Evolutionary conservation across 208 protist genomes (phyloP).

Genomic region (Trypanosoma lewisi): DNA sequence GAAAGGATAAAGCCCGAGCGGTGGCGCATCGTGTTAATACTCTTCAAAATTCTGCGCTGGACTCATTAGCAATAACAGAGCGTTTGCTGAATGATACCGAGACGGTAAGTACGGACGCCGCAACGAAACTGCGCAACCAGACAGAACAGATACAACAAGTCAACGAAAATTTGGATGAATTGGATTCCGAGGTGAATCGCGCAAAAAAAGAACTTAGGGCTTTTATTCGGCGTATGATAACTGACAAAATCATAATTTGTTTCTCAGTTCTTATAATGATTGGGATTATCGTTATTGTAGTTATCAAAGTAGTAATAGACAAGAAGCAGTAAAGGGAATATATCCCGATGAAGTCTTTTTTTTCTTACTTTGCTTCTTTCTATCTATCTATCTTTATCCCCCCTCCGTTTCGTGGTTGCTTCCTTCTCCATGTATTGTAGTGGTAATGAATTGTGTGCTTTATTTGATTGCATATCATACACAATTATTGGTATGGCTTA

Average conservation of each 20-base stretch:
- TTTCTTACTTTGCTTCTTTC: not conserved
- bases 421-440: not conserved
- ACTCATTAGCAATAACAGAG: slow-evolving; percentile 62
- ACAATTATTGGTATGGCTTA: not conserved
- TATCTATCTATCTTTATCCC: not conserved
- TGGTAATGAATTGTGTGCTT: not conserved
- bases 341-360: not conserved
- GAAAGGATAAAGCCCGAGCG: slow-evolving; percentile 37
- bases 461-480: not conserved
- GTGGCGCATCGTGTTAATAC: slow-evolving; percentile 38
- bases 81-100: slow-evolving; percentile 72
- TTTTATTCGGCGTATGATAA: slow-evolving; percentile 80
- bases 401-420: not conserved
- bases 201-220: slow-evolving; percentile 47
- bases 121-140: slow-evolving; percentile 57
- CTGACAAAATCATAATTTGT: slow-evolving; percentile 85
- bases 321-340: slow-evolving; percentile 7
- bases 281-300: slow-evolving; percentile 74
- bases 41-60: slow-evolving; percentile 56
- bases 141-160: slow-evolving; percentile 75
- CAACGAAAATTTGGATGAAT: slow-evolving; percentile 45
- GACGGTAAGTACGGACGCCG: slow-evolving; percentile 51
- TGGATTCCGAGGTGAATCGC: slow-evolving; percentile 40
- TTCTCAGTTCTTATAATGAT: slow-evolving; percentile 72
- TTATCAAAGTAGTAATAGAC: slow-evolving; percentile 34